Conservation (phyloP, 352 stramenopile genomes). For the Discostella stelligera region DNA sequence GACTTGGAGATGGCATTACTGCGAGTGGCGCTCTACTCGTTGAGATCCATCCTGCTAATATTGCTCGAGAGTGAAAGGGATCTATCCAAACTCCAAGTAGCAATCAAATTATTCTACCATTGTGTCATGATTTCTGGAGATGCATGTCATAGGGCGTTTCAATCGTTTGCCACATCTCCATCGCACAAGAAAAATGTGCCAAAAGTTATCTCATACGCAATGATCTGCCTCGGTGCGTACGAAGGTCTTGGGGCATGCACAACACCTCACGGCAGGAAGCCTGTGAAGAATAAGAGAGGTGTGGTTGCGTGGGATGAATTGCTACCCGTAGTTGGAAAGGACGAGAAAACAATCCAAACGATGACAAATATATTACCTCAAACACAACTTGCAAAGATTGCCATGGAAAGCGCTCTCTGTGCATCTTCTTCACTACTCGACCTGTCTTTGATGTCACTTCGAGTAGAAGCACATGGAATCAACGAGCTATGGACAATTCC, state of each 20-base stretch:
- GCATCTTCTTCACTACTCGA: slow-evolving; percentile 29
- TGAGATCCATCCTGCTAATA: slow-evolving; percentile 14
- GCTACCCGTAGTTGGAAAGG: slow-evolving; percentile 11
- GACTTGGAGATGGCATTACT: slow-evolving; percentile 23
- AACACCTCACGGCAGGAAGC: neutral
- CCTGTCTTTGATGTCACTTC: slow-evolving; percentile 24
- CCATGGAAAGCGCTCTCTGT: slow-evolving; percentile 28
- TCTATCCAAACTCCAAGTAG: slow-evolving; percentile 4
- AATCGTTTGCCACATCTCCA: slow-evolving; percentile 1
- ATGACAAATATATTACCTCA: slow-evolving; percentile 15
- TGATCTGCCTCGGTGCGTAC: slow-evolving; percentile 31
- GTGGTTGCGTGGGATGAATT: slow-evolving; percentile 23
- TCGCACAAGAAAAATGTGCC: neutral
- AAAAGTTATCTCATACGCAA: slow-evolving; percentile 21
- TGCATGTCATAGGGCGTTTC: slow-evolving; percentile 24
- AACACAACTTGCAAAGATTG: slow-evolving; percentile 36
- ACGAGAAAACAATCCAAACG: neutral
- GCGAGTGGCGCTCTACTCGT: slow-evolving; percentile 16
- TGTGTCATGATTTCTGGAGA: slow-evolving; percentile 34
- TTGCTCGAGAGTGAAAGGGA: slow-evolving; percentile 4
- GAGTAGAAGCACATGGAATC: neutral
- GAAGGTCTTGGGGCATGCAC: slow-evolving; percentile 24
- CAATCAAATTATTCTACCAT: slow-evolving; percentile 43
- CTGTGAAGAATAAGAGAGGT: neutral
- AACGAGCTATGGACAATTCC: slow-evolving; percentile 4